Base-by-base conservation (phyloP, 805 yeast genomes). In the Saturnispora gosingensis region DNA sequence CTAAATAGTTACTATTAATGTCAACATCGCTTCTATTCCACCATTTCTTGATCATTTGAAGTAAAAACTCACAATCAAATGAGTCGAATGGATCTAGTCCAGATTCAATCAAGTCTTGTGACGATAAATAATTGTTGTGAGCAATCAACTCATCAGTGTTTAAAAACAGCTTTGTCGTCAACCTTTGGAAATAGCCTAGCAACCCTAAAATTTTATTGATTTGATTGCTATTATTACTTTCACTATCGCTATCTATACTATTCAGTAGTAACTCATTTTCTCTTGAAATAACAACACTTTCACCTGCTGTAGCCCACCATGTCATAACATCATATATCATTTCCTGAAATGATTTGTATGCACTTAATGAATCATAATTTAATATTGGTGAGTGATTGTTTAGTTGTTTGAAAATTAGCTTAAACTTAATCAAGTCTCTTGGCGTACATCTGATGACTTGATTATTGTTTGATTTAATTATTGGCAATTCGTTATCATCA, bases 241-340 rank as follows among this genome's bases (percentile, higher is more conserved):
- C 34, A 30, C 34, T 30, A 4, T 30, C 34, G 34, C 5, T 30
- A 18, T 61, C 42, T 62, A 53, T 62, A 63, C 43, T 50, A 46
- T 38, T 61, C 67, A 46, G 49, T 53, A 16, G 18, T 20, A 38
- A 18, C 44, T 75, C 80, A 18, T 68, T 53, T 30, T 67, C 40
- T 74, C 76, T 28, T 68, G 71, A 45, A 69, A 54, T 65, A 15
- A 71, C 70, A 45, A 74, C 69, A 40, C 74, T 72, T 53, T 82
- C 85, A 8, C 93, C 95, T 1, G 93, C 91, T 30, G 85, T 76
- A 3, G 95, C 95, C 88, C 91, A 86, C 93, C 93, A 86, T 75
- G 0, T 89, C 89, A 50, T 77, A 72, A 85, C 86, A 82, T 1
- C 82, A 69, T 40, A 76, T 69, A 57, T 80, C 82, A 49, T 49